Conservation (phyloP, 352 stramenopile species). For the Globisporangium parvum region DNA sequence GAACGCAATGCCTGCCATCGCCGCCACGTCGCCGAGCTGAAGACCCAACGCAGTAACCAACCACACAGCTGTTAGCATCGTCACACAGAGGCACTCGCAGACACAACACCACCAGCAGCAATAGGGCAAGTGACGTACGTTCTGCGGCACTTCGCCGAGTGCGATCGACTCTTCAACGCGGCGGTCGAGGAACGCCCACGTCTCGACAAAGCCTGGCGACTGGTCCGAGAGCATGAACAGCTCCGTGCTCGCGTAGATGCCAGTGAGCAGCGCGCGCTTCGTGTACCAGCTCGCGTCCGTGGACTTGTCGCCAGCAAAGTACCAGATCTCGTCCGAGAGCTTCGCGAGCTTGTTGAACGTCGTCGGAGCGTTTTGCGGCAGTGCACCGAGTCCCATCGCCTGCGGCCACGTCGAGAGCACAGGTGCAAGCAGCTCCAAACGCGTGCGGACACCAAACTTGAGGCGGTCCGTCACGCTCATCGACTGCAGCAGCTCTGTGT, state of each 20-base stretch:
- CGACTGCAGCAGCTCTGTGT: constrained; percentile 51
- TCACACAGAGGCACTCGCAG: too few species aligned
- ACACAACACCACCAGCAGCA: too few species aligned
- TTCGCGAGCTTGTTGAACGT: constrained; percentile 68
- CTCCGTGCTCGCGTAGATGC: constrained; percentile 78
- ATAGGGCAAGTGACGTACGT: constrained; percentile 33
- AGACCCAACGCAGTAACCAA: not conserved
- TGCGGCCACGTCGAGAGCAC: constrained; percentile 63
- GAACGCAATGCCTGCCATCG: constrained; percentile 74
- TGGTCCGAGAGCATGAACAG: constrained; percentile 82
- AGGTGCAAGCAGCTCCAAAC: constrained; percentile 58
- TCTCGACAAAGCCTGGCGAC: constrained; percentile 67
- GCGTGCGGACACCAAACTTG: constrained; percentile 70
- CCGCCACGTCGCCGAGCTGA: constrained; percentile 63
- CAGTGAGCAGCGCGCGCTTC: constrained; percentile 74
- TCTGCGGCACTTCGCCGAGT: constrained; percentile 73
- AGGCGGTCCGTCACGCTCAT: constrained; percentile 76
- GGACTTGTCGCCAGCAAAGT: constrained; percentile 82
- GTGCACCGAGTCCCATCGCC: constrained; percentile 71
- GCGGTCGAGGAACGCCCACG: constrained; percentile 79
- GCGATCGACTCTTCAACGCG: constrained; percentile 77
- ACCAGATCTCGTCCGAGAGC: constrained; percentile 83
- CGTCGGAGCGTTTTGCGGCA: constrained; percentile 65
- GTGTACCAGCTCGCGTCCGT: constrained; percentile 83
- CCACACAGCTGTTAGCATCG: too few species aligned